phyloP scores from a whole-genome alignment of 2,329 filamentous ascomycete genomes.

The Fusarium tanahbumbuense region DNA sequence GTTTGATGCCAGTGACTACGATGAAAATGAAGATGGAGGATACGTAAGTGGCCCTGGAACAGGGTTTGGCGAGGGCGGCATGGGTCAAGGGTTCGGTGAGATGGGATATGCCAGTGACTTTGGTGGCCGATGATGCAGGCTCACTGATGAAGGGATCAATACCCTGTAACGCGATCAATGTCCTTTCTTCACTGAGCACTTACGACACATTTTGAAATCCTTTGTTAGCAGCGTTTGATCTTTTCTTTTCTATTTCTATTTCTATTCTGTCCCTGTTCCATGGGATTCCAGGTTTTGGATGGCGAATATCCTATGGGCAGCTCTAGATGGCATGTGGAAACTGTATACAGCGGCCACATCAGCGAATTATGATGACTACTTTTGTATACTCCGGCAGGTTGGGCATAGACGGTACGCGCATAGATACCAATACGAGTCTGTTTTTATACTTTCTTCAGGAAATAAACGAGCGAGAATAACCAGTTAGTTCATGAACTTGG shows the following conservation, averaged over 20 bases:
- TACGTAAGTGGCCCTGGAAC: constrained; percentile 73
- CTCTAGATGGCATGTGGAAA: constrained; percentile 30
- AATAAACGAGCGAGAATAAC: background rate
- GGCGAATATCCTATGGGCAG: constrained; percentile 21
- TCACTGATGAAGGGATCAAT: constrained; percentile 3
- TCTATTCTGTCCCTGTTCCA: constrained; percentile 2
- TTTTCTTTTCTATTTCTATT: constrained; percentile 13
- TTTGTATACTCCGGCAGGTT: constrained; percentile 26
- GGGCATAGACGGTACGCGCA: constrained; percentile 46
- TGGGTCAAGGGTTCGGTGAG: constrained; percentile 63
- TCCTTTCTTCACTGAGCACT: constrained; percentile 1
- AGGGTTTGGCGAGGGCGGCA: constrained; percentile 67
- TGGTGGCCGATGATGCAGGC: constrained; percentile 38
- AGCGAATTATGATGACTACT: constrained; percentile 11
- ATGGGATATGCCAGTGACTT: constrained; percentile 48
- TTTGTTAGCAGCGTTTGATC: constrained; percentile 26
- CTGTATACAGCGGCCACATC: constrained; percentile 20
- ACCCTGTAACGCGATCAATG: constrained; percentile 18
- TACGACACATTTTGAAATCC: constrained; percentile 8
- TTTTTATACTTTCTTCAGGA: background rate
- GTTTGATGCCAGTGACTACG: constrained; percentile 84
- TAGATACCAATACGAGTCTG: constrained; percentile 47
- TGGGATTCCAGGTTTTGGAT: constrained; percentile 18
- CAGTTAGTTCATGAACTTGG: background rate
- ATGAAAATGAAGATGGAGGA: constrained; percentile 77